Base-by-base conservation (phyloP, 2,329 filamentous ascomycete genomes). In the Fusarium palustre region DNA sequence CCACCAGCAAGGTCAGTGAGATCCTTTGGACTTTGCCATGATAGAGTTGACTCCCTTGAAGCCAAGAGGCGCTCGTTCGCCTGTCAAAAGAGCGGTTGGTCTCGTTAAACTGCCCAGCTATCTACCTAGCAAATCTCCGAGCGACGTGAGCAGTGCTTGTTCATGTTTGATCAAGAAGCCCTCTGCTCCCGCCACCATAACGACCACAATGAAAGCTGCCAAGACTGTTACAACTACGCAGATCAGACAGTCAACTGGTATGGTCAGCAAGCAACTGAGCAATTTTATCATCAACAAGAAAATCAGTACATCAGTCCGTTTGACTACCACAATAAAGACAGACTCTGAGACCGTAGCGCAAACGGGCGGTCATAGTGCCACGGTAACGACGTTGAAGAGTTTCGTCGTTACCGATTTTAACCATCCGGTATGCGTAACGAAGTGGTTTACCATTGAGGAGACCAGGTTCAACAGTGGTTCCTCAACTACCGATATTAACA, bases 61-160 rank as follows among this genome's bases (percentile, higher is more conserved):
- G 24, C 24, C 24, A 25, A 25, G 4, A 25, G 24, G 4, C 24
- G 24, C 24, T 25, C 7, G 24, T 25, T 25, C 24, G 24, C 33
- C 33, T 18, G 15, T 34, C 33, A 34, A 55, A 4, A 31, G 55
- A 45, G 24, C 38, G 1, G 20, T 36, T 4, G 7, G 24, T 25
- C 24, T 28, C 2, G 24, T 9, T 0, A 22, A 24, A 3, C 7
- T 59, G 12, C 49, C 55, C 4, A 15, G 5, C 4, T 59, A 55
- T 36, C 16, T 55, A 18, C 49, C 55, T 1, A 42, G 16, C 2
- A 54, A 58, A n/a, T n/a, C 30, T 7, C n/a, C 55, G 0, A 58
- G n/a, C 7, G 55, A 16, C 11, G 47, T 58, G 2, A 54, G 48
- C n/a, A 58, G 30, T 12, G 55, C 48, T 1, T 58, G 55, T 5